Base-by-base conservation (phyloP, 2,329 filamentous ascomycete genomes). In the Sporothrix dimorphospora region DNA sequence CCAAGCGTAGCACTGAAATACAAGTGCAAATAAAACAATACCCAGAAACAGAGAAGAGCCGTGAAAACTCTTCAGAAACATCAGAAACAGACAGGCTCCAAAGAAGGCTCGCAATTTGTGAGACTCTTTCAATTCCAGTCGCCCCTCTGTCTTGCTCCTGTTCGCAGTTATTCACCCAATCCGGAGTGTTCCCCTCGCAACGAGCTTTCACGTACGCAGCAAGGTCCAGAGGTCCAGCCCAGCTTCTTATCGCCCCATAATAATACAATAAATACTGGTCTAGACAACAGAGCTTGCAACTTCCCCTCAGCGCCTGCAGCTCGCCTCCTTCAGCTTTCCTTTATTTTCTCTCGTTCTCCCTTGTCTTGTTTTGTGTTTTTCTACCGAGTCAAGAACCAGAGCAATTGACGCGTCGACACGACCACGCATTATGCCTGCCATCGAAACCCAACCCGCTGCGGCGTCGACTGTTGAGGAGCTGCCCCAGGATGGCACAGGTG, bases 401-500 rank as follows among this genome's bases (percentile, higher is more conserved):
- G 57, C 38, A 66, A 72, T 42, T 21, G 38, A 61, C 42, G 14
- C n/a, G 34, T n/a, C n/a, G n/a, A n/a, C 45, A 51, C 55, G 42
- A 11, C 45, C 34, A 51, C 53, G 40, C 30, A 70, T 27, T 21
- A 70, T 74, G 71, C 40, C 72, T 38, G 42, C 71, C 30, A 42
- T 30, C 34, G 30, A 65, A 49, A 49, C 65, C 51, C 45, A 45
- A 49, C 21, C 59, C 30, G 59, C n/a, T 16, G 11, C 67, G 21
- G 19, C 71, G 30, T 65, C 55, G 59, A 49, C 38, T 19, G 55
- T 70, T 57, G 72, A 71, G 67, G 72, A 73, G 49, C 53, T 75
- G 11, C 74, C 74, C 30, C 53, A 71, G 49, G 74, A 75, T 69
- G 74, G 74, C 63, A 75, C 74, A 63, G 73, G 74, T 73, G 47